Percentiles rank a stretch among this genome's conserved stretches.
phyloP scores from a whole-genome alignment of 2,329 filamentous ascomycete genomes.

The Paramyrothecium roridum region DNA sequence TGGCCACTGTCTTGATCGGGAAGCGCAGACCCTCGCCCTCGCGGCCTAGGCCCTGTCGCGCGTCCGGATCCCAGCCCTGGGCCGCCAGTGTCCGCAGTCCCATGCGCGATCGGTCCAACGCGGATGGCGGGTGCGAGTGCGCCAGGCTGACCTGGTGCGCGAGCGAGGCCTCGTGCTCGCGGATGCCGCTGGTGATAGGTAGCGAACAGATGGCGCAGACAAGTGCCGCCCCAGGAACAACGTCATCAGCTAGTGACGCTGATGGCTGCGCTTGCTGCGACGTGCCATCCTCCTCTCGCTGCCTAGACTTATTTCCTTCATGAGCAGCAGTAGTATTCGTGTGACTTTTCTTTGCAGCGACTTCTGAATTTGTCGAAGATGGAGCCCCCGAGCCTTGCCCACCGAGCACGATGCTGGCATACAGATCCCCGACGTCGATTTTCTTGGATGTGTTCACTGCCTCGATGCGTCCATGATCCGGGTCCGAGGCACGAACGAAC shows the following conservation, averaged over 20 bases:
- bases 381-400: conserved; percentile 19
- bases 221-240: conserved; percentile 8
- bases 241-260: no score
- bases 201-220: conserved; percentile 33
- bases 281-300: not conserved
- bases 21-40: conserved; percentile 69
- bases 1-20: conserved; percentile 70
- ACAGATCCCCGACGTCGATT: conserved; percentile 51
- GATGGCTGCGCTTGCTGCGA: not conserved
- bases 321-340: no score
- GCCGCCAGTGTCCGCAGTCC: conserved; percentile 63
- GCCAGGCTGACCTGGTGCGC: conserved; percentile 68
- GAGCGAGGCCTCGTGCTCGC: conserved; percentile 57
- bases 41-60: conserved; percentile 67
- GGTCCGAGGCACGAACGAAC: conserved; percentile 49
- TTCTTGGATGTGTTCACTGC: conserved; percentile 18
- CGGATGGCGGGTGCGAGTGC: conserved; percentile 70
- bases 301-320: not conserved
- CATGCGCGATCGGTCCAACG: conserved; percentile 67
- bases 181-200: conserved; percentile 24
- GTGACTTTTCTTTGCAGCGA: not conserved
- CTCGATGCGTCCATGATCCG: conserved; percentile 30
- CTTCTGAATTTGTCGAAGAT: conserved; percentile 10
- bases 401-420: conserved; percentile 65
- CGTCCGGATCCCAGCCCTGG: conserved; percentile 74